Evolutionary conservation across 169 alveolate genomes (phyloP).

Genomic region (Theileria orientalis): DNA sequence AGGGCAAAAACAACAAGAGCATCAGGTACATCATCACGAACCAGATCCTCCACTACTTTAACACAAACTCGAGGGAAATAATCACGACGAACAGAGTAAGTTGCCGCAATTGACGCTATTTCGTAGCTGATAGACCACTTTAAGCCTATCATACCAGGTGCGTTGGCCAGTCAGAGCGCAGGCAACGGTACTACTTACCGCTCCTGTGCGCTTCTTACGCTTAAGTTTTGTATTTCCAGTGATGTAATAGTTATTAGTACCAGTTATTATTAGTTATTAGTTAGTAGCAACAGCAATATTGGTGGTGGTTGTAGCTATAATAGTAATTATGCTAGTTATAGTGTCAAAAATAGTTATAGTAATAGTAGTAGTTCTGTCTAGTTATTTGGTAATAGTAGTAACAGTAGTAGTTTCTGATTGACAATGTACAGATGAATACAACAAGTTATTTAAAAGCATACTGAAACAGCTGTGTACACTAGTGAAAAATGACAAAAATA

Average conservation of each 20-base stretch:
- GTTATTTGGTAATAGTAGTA: no score
- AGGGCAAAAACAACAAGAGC: neutral
- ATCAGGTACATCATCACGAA: neutral
- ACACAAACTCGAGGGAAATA: neutral
- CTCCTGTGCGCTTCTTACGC: no score
- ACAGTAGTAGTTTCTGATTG: neutral
- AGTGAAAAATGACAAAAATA: neutral
- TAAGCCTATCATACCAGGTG: slow-evolving; percentile 8
- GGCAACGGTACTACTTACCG: no score
- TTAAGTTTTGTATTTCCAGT: no score
- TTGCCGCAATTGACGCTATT: neutral
- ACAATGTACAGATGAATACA: neutral
- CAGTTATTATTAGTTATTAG: no score
- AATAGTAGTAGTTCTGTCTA: no score
- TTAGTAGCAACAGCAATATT: no score
- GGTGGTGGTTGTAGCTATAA: no score
- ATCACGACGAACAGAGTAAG: neutral
- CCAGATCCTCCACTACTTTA: slow-evolving; percentile 2
- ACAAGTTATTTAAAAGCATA: neutral
- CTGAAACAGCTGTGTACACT: neutral
- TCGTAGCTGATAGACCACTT: neutral
- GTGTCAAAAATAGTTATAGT: no score
- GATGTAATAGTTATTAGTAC: no score
- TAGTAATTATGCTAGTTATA: no score
- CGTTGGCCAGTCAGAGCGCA: no score